Conservation (phyloP, 306 rosid species). For the Cucumis sativus region DNA sequence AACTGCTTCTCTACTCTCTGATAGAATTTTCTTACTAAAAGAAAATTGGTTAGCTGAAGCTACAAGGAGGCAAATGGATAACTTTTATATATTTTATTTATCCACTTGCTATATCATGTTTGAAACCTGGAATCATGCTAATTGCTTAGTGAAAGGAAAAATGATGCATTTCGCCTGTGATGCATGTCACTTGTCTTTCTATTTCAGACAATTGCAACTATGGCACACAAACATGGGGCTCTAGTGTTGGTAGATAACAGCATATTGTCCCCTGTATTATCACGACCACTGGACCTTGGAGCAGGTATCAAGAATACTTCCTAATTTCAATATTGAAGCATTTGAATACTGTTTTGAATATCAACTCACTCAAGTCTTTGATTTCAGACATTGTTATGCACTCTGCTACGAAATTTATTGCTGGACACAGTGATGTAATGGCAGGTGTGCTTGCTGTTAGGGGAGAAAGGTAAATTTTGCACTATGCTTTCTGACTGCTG, state of each 20-base stretch:
- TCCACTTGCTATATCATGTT: not conserved
- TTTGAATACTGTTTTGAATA: not conserved
- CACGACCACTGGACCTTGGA: conserved; percentile 78
- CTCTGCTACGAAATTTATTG: conserved; percentile 89
- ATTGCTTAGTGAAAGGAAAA: not conserved
- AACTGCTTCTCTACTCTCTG: too few relatives aligned
- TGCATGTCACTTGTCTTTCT: not conserved
- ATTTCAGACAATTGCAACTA: conserved; percentile 60
- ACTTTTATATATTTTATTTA: not conserved
- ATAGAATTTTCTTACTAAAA: too few relatives aligned
- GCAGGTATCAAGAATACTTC: conserved; percentile 53
- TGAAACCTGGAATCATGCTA: not conserved
- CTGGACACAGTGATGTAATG: conserved; percentile 86
- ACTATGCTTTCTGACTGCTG: conserved; percentile 10
- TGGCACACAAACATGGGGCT: conserved; percentile 75
- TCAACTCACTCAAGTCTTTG: conserved; percentile 6
- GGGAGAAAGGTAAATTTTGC: conserved; percentile 55
- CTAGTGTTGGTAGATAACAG: conserved; percentile 81
- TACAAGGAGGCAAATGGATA: not conserved
- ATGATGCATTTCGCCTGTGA: conserved; percentile 1
- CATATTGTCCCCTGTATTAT: conserved; percentile 90
- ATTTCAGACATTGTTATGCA: conserved; percentile 80
- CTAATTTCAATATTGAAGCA: not conserved
- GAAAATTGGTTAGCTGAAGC: not conserved
- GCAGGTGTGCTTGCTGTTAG: conserved; percentile 90